Evolutionary conservation across 345 rosid genomes (phyloP).

Genomic region (Linum usitatissimum): DNA sequence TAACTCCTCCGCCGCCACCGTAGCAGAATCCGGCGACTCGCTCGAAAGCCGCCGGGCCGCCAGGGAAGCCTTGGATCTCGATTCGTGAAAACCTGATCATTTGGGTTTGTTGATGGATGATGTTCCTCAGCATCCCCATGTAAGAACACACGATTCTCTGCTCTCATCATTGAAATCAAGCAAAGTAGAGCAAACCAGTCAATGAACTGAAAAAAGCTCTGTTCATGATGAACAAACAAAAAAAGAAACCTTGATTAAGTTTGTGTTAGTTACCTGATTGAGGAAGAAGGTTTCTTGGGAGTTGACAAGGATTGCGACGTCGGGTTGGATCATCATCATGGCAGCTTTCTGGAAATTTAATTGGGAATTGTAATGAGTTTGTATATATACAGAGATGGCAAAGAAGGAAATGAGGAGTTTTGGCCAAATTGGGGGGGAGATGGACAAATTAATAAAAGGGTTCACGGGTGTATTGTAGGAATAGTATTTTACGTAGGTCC

Average conservation of each 20-base stretch:
- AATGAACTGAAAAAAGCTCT: not conserved
- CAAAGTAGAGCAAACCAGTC: not conserved
- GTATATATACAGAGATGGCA: no score
- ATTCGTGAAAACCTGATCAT: slow-evolving; percentile 24
- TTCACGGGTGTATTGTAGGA: no score
- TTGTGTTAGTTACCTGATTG: slow-evolving; percentile 32
- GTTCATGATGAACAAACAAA: not conserved
- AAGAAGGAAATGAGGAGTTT: no score
- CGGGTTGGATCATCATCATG: not conserved
- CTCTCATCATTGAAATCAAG: not conserved
- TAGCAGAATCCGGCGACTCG: slow-evolving; percentile 59
- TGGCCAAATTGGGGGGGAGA: no score
- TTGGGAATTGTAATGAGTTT: no score
- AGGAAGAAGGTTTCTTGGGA: slow-evolving; percentile 40
- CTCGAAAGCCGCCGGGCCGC: slow-evolving; percentile 61
- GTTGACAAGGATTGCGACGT: slow-evolving; percentile 40
- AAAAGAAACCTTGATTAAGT: no score
- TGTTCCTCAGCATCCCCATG: slow-evolving; percentile 49
- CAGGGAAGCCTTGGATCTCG: slow-evolving; percentile 45
- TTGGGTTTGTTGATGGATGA: slow-evolving; percentile 36
- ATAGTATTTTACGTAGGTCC: no score
- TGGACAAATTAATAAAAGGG: no score
- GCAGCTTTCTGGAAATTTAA: no score
- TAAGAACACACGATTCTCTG: slow-evolving; percentile 46
- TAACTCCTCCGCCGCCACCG: slow-evolving; percentile 28